These are phyloP conservation scores for Acanthamoeba divionensis DNA, from an alignment of 208 protist species.

Conservation along the genomic window DNA sequence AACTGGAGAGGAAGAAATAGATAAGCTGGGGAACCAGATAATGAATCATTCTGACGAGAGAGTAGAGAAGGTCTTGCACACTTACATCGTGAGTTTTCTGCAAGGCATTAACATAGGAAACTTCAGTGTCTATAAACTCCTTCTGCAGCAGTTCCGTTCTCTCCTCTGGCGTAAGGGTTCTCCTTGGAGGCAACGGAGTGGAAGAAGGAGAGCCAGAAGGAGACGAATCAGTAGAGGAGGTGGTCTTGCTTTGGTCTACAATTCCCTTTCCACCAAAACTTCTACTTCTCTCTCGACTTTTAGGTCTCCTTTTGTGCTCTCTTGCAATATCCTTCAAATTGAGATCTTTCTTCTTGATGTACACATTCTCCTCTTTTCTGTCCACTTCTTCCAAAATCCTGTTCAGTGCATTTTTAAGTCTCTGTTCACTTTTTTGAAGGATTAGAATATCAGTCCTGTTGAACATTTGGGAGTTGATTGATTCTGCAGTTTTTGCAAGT, in stretches of 20 bases:
- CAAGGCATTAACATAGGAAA: background rate
- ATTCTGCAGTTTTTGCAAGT: no score
- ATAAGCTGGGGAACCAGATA: background rate
- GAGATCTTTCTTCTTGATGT: no score
- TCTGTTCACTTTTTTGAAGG: no score
- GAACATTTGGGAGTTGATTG: no score
- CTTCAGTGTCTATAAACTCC: slow-evolving; percentile 32
- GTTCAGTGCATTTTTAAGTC: no score
- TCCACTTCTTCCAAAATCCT: no score
- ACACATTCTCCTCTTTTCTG: no score
- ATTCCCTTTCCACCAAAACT: no score
- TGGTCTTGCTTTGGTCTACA: background rate
- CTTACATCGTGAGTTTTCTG: slow-evolving; percentile 14
- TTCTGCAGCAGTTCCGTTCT: slow-evolving; percentile 25
- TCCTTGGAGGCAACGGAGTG: background rate
- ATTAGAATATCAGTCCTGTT: no score
- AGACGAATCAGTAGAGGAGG: background rate
- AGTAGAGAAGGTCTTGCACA: background rate
- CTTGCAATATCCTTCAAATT: no score
- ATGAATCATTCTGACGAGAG: background rate
- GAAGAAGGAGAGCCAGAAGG: background rate
- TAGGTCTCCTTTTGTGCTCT: no score
- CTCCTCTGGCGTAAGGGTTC: slow-evolving; percentile 5
- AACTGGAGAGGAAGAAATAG: background rate
- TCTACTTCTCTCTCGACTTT: no score